phyloP scores from a whole-genome alignment of 768 basidiomycete species.

The Hericium rajendrae region DNA sequence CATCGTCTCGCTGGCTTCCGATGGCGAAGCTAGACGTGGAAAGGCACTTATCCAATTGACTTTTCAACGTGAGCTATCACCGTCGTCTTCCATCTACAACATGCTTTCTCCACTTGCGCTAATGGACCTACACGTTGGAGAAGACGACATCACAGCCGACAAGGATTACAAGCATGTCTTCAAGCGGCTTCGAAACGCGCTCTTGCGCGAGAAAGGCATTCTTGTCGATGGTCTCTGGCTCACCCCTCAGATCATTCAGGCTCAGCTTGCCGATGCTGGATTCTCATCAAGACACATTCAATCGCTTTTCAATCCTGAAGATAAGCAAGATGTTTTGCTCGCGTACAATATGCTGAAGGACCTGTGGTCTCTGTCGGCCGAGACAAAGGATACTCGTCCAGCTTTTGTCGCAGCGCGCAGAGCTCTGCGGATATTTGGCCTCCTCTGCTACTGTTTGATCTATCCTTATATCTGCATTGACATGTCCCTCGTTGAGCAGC shows the following conservation, averaged over 20 bases:
- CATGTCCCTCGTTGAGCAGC: background rate
- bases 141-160: background rate
- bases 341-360: background rate
- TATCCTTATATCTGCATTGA: background rate
- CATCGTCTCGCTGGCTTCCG: background rate
- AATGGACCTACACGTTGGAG: background rate
- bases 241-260: background rate
- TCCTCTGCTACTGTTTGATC: background rate
- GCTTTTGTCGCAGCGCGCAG: too few species aligned
- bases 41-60: background rate
- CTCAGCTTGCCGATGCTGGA: background rate
- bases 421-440: background rate
- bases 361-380: background rate
- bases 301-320: background rate
- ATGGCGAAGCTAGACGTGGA: background rate
- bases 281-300: background rate
- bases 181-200: background rate
- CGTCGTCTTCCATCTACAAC: background rate
- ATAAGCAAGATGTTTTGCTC: background rate
- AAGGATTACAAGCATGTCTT: slow-evolving; percentile 1
- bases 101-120: background rate
- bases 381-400: too few species aligned
- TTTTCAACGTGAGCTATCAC: background rate
- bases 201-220: background rate
- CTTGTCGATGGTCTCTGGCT: background rate